Evolutionary conservation across 257 asterid species (phyloP).

Genomic region (Solanum chaucha): DNA sequence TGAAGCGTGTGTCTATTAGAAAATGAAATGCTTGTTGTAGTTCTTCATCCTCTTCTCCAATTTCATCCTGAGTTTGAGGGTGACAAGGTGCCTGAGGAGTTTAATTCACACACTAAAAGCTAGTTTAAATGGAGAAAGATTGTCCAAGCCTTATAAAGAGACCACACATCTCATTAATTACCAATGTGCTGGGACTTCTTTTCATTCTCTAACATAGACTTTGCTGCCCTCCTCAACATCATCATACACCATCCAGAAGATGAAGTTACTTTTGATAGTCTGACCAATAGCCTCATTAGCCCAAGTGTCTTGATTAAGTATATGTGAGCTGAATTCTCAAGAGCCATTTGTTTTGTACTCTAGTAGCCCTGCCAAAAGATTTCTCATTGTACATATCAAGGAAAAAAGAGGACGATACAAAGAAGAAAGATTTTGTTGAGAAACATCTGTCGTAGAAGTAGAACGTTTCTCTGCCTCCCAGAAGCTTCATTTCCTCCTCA

Average conservation of each 20-base stretch:
- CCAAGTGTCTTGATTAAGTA: slow-evolving; percentile 98
- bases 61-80: slow-evolving; percentile 21
- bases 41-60: slow-evolving; percentile 47
- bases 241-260: slow-evolving; percentile 93
- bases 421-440: slow-evolving; percentile 86
- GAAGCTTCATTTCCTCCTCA: slow-evolving; percentile 74
- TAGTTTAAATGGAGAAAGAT: too few relatives aligned
- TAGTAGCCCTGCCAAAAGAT: slow-evolving; percentile 83
- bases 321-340: slow-evolving; percentile 87
- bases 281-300: slow-evolving; percentile 93
- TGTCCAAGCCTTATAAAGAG: too few relatives aligned
- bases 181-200: too few relatives aligned
- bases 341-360: slow-evolving; percentile 71
- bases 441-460: slow-evolving; percentile 39
- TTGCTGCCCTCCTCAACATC: slow-evolving; percentile 95
- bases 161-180: too few relatives aligned
- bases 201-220: slow-evolving; percentile 23
- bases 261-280: slow-evolving; percentile 80
- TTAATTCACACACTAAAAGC: slow-evolving; percentile 16
- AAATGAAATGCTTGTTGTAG: slow-evolving; percentile 61
- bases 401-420: slow-evolving; percentile 86
- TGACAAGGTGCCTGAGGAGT: slow-evolving; percentile 38
- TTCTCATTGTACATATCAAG: slow-evolving; percentile 61
- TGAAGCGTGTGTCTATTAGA: slow-evolving; percentile 89
- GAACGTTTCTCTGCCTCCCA: slow-evolving; percentile 60